Percentiles rank a stretch among this genome's conserved stretches.
These are phyloP conservation scores for Spathaspora girioi DNA, from an alignment of 805 yeast genomes.

Conservation along the genomic window DNA sequence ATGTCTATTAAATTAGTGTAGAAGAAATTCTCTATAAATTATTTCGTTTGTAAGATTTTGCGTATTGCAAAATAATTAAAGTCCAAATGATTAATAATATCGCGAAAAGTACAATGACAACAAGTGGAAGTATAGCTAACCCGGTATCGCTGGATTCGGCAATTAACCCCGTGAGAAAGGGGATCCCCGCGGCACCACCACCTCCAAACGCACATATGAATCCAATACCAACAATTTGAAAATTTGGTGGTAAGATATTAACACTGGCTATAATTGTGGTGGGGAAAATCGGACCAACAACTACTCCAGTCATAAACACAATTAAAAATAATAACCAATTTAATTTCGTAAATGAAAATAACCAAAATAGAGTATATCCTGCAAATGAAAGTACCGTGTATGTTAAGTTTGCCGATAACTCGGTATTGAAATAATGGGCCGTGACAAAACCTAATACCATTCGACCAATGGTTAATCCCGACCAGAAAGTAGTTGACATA, in stretches of 20 bases:
- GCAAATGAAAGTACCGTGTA: constrained; percentile 31
- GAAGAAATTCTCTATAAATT: constrained; percentile 3
- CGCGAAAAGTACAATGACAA: constrained; percentile 21
- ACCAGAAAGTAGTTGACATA: constrained; percentile 51
- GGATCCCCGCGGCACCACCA: constrained; percentile 75
- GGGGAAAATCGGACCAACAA: constrained; percentile 59
- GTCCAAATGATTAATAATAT: constrained; percentile 26
- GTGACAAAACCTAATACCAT: constrained; percentile 51
- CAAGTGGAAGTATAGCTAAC: constrained; percentile 27
- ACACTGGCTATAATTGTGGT: constrained; percentile 65
- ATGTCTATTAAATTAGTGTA: neutral
- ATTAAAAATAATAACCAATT: constrained; percentile 29
- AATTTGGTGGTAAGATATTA: constrained; percentile 54
- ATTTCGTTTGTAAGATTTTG: constrained; percentile 7
- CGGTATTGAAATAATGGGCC: constrained; percentile 44
- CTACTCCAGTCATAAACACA: constrained; percentile 42
- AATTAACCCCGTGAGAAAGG: constrained; percentile 56
- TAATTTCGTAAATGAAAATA: constrained; percentile 22
- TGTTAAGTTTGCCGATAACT: constrained; percentile 40
- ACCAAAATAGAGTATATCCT: constrained; percentile 27
- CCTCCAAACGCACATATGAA: constrained; percentile 78
- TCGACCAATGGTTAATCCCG: constrained; percentile 48
- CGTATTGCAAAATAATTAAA: constrained; percentile 8
- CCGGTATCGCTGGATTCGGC: constrained; percentile 35
- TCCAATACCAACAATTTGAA: constrained; percentile 68